Percentiles rank a stretch among this genome's conserved stretches.
Conservation (phyloP, 169 alveolate genomes). For the Babesia microti region DNA sequence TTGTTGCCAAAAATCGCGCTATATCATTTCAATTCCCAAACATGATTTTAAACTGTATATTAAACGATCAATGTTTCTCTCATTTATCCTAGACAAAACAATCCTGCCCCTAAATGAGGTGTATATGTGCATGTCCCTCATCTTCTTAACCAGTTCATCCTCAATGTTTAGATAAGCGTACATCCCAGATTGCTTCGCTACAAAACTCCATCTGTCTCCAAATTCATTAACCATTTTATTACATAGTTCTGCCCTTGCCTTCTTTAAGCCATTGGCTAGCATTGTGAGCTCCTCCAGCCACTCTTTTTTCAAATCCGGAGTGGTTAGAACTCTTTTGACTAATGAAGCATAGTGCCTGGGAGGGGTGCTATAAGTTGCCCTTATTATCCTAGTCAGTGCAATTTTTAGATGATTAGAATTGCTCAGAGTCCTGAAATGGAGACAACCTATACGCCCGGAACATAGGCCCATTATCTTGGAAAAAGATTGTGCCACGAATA, state of each 20-base stretch:
- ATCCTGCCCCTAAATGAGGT: conserved; percentile 24
- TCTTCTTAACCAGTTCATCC: conserved; percentile 8
- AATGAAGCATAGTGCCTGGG: conserved; percentile 29
- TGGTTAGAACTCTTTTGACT: conserved; percentile 12
- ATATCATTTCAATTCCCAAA: too few species aligned
- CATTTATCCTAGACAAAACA: conserved; percentile 28
- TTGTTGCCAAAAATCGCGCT: too few species aligned
- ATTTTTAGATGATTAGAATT: conserved; percentile 8
- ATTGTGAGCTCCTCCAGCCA: conserved; percentile 29
- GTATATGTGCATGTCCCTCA: conserved; percentile 21
- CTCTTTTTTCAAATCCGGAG: conserved; percentile 3
- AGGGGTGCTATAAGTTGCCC: conserved; percentile 34
- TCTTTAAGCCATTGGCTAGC: conserved; percentile 4
- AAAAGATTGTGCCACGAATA: conserved; percentile 42
- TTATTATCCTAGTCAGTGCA: conserved; percentile 12
- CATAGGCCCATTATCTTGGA: conserved; percentile 46
- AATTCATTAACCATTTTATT: conserved; percentile 14
- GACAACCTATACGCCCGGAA: conserved; percentile 33
- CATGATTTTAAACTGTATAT: too few species aligned
- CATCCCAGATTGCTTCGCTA: conserved; percentile 40
- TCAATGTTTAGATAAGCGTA: conserved; percentile 36
- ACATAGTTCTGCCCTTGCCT: conserved; percentile 12
- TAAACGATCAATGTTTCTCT: conserved; percentile 17
- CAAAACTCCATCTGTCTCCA: conserved; percentile 35
- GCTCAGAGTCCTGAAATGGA: conserved; percentile 22